Conservation (phyloP, 176 grass and related monocot genomes). For the Hordeum marinum region DNA sequence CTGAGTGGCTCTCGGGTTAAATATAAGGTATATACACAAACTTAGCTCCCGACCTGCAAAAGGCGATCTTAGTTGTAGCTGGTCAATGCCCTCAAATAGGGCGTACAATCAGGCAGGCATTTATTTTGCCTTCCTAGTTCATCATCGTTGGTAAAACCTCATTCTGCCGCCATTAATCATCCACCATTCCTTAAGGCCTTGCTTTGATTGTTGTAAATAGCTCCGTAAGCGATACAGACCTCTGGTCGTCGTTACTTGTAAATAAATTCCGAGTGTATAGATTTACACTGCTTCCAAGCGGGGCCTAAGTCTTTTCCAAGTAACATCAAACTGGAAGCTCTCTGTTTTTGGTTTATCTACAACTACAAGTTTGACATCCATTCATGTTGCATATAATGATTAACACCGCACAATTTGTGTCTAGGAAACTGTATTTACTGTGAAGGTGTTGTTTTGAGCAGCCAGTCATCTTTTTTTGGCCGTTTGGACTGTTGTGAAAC, state of each 20-base stretch:
- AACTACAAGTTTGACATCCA: neutral
- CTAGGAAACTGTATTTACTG: neutral
- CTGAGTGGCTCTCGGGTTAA: constrained; percentile 49
- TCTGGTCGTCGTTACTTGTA: too few relatives aligned
- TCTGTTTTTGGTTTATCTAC: neutral
- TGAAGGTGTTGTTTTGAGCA: neutral
- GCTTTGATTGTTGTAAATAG: too few relatives aligned
- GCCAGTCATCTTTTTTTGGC: neutral
- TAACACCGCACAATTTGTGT: neutral
- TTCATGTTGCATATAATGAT: neutral
- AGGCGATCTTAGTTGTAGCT: neutral
- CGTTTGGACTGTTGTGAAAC: neutral
- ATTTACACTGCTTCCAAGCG: too few relatives aligned
- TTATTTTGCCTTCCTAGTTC: neutral
- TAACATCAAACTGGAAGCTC: neutral
- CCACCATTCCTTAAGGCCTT: neutral
- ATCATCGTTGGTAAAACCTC: neutral
- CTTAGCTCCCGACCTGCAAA: constrained; percentile 13
- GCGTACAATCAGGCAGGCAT: neutral
- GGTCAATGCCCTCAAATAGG: neutral
- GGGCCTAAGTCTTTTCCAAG: neutral
- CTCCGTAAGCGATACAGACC: too few relatives aligned
- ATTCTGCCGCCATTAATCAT: neutral
- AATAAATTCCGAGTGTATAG: too few relatives aligned
- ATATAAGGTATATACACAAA: constrained; percentile 60